Evolutionary conservation across 441 rosid genomes (phyloP).

Genomic region (Hura crepitans): DNA sequence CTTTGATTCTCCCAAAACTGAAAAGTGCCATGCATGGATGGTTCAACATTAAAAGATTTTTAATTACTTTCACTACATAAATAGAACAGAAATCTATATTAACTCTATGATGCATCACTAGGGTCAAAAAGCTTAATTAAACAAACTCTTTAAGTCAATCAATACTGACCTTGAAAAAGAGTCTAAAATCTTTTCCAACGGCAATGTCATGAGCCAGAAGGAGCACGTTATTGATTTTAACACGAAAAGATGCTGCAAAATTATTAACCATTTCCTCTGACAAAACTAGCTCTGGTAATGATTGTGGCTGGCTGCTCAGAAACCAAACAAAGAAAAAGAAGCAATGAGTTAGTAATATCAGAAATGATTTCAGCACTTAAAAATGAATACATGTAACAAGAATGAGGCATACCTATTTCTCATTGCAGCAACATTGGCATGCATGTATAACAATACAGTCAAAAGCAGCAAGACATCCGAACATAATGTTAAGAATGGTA

Average conservation of each 20-base stretch:
- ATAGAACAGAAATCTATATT: not conserved
- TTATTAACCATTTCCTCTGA: slow-evolving; percentile 94
- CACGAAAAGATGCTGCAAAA: slow-evolving; percentile 87
- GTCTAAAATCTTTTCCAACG: slow-evolving; percentile 84
- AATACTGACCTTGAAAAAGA: slow-evolving; percentile 67
- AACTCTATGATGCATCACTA: not conserved
- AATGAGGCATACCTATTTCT: slow-evolving; percentile 46
- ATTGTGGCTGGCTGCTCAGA: slow-evolving; percentile 48
- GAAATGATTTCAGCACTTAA: not conserved
- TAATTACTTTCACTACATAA: not conserved
- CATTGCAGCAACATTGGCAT: slow-evolving; percentile 55
- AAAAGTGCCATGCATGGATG: too few relatives aligned
- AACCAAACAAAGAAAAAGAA: not conserved
- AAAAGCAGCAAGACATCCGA: slow-evolving; percentile 67
- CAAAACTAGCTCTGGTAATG: slow-evolving; percentile 74
- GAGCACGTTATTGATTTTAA: slow-evolving; percentile 69
- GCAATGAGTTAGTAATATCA: not conserved
- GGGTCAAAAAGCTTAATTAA: not conserved
- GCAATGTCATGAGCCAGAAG: slow-evolving; percentile 95
- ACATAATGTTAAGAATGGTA: slow-evolving; percentile 74
- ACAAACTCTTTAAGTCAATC: not conserved
- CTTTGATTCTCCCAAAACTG: not conserved
- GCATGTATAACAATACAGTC: slow-evolving; percentile 49
- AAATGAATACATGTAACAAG: not conserved
- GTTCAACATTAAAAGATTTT: not conserved